Evolutionary conservation across 306 rosid species (phyloP).

Genomic region (Luffa acutangula): DNA sequence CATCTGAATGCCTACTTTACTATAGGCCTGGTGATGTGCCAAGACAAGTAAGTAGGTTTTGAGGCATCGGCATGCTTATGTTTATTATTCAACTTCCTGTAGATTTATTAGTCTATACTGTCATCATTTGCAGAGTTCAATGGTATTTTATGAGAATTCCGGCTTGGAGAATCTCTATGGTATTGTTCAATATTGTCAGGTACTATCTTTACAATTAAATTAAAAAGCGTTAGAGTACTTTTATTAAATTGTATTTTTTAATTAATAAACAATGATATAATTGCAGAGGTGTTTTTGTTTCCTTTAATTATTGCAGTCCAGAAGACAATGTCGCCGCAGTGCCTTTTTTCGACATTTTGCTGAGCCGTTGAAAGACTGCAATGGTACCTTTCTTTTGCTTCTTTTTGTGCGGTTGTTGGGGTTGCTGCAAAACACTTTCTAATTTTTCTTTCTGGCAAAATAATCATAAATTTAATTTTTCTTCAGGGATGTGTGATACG

Average conservation of each 20-base stretch:
- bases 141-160: slow-evolving; percentile 91
- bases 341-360: slow-evolving; percentile 79
- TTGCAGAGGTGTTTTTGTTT: not conserved
- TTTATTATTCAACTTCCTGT: not conserved
- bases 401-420: too few species aligned
- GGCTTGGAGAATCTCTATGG: slow-evolving; percentile 91
- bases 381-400: not conserved
- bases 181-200: slow-evolving; percentile 85
- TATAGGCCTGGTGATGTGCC: slow-evolving; percentile 86
- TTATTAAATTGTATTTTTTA: not conserved
- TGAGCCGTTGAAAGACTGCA: slow-evolving; percentile 65
- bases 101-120: not conserved
- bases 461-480: slow-evolving; percentile 4
- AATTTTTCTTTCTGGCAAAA: not conserved
- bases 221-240: not conserved
- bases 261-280: not conserved
- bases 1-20: slow-evolving; percentile 86
- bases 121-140: slow-evolving; percentile 69
- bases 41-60: slow-evolving; percentile 51
- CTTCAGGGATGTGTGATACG: slow-evolving; percentile 83
- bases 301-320: slow-evolving; percentile 47
- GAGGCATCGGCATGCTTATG: not conserved
- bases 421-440: not conserved
- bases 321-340: slow-evolving; percentile 66
- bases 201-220: slow-evolving; percentile 15